These are phyloP conservation scores for Zelopaecilomyces penicillatus DNA, from an alignment of 2,329 filamentous ascomycete species.

Conservation along the genomic window DNA sequence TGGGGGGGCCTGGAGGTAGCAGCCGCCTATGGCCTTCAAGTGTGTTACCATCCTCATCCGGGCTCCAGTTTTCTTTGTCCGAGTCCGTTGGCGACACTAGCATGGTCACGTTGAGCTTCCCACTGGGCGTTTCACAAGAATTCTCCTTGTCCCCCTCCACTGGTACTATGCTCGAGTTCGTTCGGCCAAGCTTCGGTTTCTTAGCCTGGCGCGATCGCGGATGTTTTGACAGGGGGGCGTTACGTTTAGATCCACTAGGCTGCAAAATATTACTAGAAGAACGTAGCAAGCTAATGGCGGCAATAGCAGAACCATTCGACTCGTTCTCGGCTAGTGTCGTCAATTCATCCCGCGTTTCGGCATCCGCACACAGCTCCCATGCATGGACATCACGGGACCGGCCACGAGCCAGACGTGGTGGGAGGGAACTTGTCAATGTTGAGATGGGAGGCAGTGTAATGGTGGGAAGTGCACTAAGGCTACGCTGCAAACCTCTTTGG, in stretches of 20 bases:
- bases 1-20: conserved; percentile 25
- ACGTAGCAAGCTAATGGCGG: conserved; percentile 72
- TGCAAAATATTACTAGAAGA: conserved; percentile 52
- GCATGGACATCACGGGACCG: conserved; percentile 80
- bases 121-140: conserved; percentile 13
- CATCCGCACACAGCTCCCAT: conserved; percentile 87
- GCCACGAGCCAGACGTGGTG: conserved; percentile 53
- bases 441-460: conserved; percentile 51
- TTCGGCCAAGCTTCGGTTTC: conserved; percentile 53
- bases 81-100: conserved; percentile 52
- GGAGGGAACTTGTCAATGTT: conserved; percentile 42
- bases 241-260: conserved; percentile 57
- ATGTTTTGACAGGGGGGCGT: conserved; percentile 36
- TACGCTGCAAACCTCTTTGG: conserved; percentile 54
- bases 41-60: conserved; percentile 38
- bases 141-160: conserved; percentile 38
- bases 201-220: conserved; percentile 38
- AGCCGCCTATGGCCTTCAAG: conserved; percentile 24
- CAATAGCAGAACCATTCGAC: conserved; percentile 67
- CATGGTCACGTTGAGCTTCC: conserved; percentile 32
- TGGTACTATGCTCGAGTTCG: conserved; percentile 53
- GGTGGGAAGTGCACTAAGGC: conserved; percentile 57
- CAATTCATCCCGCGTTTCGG: conserved; percentile 67
- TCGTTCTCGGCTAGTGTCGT: conserved; percentile 77
- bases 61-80: conserved; percentile 90